Evolutionary conservation across 2,329 filamentous ascomycete genomes (phyloP).

Genomic region (Penicillium griseofulvum): DNA sequence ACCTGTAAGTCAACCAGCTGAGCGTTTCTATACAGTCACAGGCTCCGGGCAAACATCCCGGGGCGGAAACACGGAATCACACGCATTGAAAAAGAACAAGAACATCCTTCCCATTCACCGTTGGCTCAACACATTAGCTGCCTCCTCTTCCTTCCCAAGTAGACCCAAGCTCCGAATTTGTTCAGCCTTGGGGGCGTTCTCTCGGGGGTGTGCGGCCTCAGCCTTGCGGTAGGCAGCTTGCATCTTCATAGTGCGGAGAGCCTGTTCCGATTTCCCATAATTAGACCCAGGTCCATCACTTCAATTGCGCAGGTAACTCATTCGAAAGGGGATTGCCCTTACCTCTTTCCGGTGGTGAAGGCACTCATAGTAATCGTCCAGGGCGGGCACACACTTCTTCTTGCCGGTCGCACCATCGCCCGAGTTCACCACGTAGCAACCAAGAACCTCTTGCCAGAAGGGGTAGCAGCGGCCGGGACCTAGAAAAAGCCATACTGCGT

Average conservation of each 20-base stretch:
- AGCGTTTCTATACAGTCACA: conserved; percentile 38
- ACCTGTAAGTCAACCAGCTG: conserved; percentile 18
- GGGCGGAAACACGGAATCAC: conserved; percentile 29
- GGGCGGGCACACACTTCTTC: conserved; percentile 76
- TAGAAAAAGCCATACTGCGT: conserved; percentile 33
- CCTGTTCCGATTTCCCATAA: conserved; percentile 49
- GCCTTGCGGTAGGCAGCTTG: conserved; percentile 83
- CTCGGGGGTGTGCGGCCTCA: conserved; percentile 70
- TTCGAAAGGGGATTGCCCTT: conserved; percentile 26
- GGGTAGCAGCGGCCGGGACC: conserved; percentile 85
- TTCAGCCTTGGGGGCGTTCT: conserved; percentile 76
- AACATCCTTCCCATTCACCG: conserved; percentile 21
- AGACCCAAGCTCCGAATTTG: conserved; percentile 86
- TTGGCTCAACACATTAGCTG: conserved; percentile 54
- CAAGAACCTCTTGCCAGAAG: conserved; percentile 99
- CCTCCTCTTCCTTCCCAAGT: conserved; percentile 78
- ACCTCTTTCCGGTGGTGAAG: conserved; percentile 99
- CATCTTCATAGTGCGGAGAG: conserved; percentile 71
- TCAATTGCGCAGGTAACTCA: background rate
- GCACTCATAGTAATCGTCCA: conserved; percentile 99
- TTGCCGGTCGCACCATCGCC: conserved; percentile 75
- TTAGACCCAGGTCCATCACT: conserved; percentile 6
- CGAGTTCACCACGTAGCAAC: conserved; percentile 96
- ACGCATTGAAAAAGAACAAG: conserved; percentile 27
- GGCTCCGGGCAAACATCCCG: conserved; percentile 21